phyloP scores from a whole-genome alignment of 352 stramenopile genomes.

The Pythium biforme region DNA sequence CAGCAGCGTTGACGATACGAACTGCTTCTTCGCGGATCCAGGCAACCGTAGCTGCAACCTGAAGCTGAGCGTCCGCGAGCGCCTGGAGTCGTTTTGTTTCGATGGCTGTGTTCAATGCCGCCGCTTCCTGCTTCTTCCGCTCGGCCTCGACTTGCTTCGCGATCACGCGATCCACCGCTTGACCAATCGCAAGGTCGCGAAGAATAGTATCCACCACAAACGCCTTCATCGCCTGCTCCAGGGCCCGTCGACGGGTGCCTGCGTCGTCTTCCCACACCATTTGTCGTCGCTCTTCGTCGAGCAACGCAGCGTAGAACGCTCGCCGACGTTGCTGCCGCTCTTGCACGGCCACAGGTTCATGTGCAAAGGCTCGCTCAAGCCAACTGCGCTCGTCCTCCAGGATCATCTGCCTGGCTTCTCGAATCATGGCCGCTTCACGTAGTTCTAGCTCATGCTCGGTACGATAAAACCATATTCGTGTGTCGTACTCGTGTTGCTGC shows the following conservation, averaged over 20 bases:
- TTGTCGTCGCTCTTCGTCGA: constrained; percentile 7
- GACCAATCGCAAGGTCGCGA: neutral
- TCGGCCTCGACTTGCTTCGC: neutral
- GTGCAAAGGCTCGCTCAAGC: neutral
- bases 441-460: neutral
- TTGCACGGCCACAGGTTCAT: neutral
- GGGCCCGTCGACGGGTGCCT: neutral
- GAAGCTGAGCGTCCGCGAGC: neutral
- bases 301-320: constrained; percentile 14
- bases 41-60: neutral
- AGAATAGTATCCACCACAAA: neutral
- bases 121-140: neutral
- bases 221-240: neutral
- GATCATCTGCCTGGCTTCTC: constrained; percentile 17
- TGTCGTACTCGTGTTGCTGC: constrained; percentile 9
- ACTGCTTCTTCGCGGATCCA: constrained; percentile 7
- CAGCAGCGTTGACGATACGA: neutral
- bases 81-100: neutral
- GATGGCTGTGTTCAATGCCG: neutral
- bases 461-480: neutral
- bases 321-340: neutral
- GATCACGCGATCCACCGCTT: neutral
- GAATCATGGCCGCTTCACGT: constrained; percentile 3
- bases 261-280: constrained; percentile 12
- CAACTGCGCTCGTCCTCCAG: constrained; percentile 16